Base-by-base conservation (phyloP, 169 alveolate species). In the Miamiensis avidus region DNA sequence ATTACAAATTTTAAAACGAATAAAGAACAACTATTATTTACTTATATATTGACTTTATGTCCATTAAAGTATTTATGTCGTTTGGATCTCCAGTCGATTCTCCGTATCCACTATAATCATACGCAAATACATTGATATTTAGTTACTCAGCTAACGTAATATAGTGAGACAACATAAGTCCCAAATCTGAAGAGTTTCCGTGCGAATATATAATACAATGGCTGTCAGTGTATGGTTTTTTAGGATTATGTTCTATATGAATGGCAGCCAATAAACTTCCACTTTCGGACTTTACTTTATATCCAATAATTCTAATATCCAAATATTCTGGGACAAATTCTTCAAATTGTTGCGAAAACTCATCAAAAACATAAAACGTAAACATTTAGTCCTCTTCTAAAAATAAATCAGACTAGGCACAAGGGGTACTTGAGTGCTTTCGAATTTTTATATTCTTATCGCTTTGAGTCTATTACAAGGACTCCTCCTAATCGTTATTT, bases 61-160 rank as follows among this genome's bases (percentile, higher is more conserved):
- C 95, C 25, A 76, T 82, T 88, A 95, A 94, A 30, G 92, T 65
- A 34, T 91, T 84, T 30, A 49, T 81, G 82, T 96, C 98, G 1
- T 96, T 85, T 20, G 97, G 92, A 25, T 78, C 83, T 6, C 98
- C 98, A 65, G 88, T 90, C 72, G 97, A 90, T 76, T 87, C 78
- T 31, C 99, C 99, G 89, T 97, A 97, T n/a, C 99, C 99, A 69
- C 97, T 89, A 92, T 97, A 97, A 74, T 97, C 99, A 85, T 96
- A 97, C 74, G 97, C 93, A 28, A 97, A 78, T n/a, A 96, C 82
- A 87, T 95, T 95, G 4, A 89, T 97, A 32, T 83, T 86, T 29
- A 85, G 86, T n/a, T 83, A 76, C n/a, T 31, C 25, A 73, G 94
- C 82, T 33, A 96, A 34, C 34, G 91, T 92, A 30, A 92, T 65